These are phyloP conservation scores for Suillus luteus DNA, from an alignment of 768 basidiomycete species.

Conservation along the genomic window DNA sequence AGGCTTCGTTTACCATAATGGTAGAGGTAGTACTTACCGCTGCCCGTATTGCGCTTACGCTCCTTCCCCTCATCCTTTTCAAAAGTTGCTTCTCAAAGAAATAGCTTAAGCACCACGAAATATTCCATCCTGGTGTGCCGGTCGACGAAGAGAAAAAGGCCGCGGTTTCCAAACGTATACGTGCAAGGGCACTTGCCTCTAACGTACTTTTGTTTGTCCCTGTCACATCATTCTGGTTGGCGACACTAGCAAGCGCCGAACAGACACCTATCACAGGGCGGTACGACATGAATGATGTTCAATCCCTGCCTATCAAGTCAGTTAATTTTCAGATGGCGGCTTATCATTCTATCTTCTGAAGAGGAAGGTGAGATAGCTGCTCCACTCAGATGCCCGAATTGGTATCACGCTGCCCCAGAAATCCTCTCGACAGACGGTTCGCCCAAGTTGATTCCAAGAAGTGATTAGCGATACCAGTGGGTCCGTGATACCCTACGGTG, in stretches of 20 bases:
- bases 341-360: conserved; percentile 88
- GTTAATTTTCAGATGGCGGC: conserved; percentile 60
- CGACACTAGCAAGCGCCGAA: conserved; percentile 73
- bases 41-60: conserved; percentile 71
- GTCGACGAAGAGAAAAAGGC: conserved; percentile 56
- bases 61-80: conserved; percentile 68
- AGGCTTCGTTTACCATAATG: conserved; percentile 78
- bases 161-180: conserved; percentile 48
- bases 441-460: conserved; percentile 62
- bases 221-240: conserved; percentile 60
- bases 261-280: conserved; percentile 84
- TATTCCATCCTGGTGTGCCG: conserved; percentile 40
- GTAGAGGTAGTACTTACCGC: conserved; percentile 70
- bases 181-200: conserved; percentile 49
- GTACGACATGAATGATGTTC: conserved; percentile 42
- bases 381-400: conserved; percentile 80
- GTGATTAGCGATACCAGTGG: conserved; percentile 92
- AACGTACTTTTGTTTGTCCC: conserved; percentile 65
- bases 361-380: conserved; percentile 90
- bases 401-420: conserved; percentile 81
- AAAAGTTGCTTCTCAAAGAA: conserved; percentile 55
- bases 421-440: conserved; percentile 70
- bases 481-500: conserved; percentile 75
- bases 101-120: conserved; percentile 47
- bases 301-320: conserved; percentile 8